Evolutionary conservation across 2,329 filamentous ascomycete genomes (phyloP).

Genomic region (Alternaria triticina): DNA sequence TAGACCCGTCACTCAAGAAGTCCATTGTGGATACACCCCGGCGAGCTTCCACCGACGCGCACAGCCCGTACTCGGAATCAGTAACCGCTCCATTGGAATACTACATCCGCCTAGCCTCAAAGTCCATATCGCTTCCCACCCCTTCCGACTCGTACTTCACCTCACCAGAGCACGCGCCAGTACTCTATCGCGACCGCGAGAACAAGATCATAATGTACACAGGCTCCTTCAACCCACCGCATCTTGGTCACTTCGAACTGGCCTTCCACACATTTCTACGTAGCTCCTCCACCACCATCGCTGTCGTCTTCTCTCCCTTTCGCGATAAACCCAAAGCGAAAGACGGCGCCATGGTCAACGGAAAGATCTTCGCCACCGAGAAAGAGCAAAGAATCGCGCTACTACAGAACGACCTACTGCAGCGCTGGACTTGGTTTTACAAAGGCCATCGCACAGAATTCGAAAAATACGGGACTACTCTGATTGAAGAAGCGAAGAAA

Average conservation of each 20-base stretch:
- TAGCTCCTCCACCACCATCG: background rate
- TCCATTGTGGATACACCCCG: background rate
- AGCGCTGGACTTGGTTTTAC: background rate
- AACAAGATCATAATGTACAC: background rate
- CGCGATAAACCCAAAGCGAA: background rate
- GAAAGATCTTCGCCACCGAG: background rate
- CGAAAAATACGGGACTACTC: background rate
- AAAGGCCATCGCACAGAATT: background rate
- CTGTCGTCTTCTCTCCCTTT: background rate
- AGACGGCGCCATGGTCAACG: background rate
- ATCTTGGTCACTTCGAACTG: background rate
- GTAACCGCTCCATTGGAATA: background rate
- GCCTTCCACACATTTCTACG: background rate
- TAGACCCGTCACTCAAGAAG: background rate
- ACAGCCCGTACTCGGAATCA: background rate
- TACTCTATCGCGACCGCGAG: background rate
- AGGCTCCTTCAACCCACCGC: background rate
- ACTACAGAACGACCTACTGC: background rate
- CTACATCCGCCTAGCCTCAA: background rate
- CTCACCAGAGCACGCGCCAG: background rate
- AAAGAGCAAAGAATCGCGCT: background rate
- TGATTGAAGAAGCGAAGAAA: background rate
- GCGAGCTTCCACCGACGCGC: background rate
- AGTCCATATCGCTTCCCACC: background rate
- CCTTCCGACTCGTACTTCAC: background rate